Percentiles rank a stretch among this genome's conserved stretches.
Evolutionary conservation across 2,329 filamentous ascomycete genomes (phyloP).

Genomic region (Aspergillus brunneoviolaceus): DNA sequence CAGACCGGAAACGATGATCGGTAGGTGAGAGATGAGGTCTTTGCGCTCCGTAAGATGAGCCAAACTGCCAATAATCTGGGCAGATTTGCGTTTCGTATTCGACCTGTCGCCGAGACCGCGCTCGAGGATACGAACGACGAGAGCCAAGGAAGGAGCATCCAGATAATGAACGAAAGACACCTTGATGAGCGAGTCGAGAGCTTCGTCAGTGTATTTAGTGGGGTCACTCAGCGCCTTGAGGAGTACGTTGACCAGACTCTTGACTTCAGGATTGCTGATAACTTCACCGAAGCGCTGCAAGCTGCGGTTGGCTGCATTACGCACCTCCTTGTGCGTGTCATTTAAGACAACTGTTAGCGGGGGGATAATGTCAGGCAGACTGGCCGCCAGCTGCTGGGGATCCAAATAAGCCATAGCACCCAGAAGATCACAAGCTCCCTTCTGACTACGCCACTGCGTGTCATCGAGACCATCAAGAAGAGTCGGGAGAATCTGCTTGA

Average conservation of each 20-base stretch:
- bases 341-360: constrained; percentile 91
- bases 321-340: constrained; percentile 97
- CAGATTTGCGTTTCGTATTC: constrained; percentile 90
- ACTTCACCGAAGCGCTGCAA: constrained; percentile 98
- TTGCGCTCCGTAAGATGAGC: constrained; percentile 96
- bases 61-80: constrained; percentile 96
- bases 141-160: constrained; percentile 91
- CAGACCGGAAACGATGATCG: constrained; percentile 86
- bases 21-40: constrained; percentile 85
- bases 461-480: constrained; percentile 91
- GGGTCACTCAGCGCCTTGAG: constrained; percentile 96
- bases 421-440: constrained; percentile 92
- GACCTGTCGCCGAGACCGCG: constrained; percentile 88
- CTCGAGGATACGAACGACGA: constrained; percentile 93
- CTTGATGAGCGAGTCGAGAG: constrained; percentile 90
- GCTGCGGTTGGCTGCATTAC: constrained; percentile 87
- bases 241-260: constrained; percentile 83
- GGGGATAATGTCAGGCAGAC: constrained; percentile 93
- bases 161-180: constrained; percentile 98
- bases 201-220: constrained; percentile 94
- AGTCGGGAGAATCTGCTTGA: constrained; percentile 90
- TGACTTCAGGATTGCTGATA: constrained; percentile 96
- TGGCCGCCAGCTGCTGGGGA: constrained; percentile 87
- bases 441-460: constrained; percentile 96
- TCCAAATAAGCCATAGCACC: constrained; percentile 99